A percentile compares a stretch with the other conserved stretches of the same genome.
Evolutionary conservation across 2,329 filamentous ascomycete species (phyloP).

Genomic region (Chlorencoelia australis): DNA sequence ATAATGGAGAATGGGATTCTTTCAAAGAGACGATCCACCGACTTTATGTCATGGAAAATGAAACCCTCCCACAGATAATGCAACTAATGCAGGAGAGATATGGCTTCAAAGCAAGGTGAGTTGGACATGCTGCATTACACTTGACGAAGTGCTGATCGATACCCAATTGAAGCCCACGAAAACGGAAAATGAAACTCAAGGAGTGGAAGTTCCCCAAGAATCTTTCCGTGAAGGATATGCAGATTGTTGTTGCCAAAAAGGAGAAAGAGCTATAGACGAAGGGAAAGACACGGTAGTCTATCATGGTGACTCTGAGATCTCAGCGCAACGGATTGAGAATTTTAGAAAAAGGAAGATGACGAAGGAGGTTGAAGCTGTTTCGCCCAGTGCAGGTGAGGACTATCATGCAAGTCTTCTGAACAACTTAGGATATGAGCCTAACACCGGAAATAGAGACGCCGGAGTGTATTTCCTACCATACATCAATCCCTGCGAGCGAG

Average conservation of each 20-base stretch:
- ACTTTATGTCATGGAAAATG: neutral
- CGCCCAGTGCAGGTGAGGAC: conserved; percentile 2
- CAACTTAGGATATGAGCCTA: no score
- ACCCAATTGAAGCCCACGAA: neutral
- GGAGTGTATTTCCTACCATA: no score
- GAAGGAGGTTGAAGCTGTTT: neutral
- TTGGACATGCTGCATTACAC: neutral
- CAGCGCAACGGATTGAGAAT: neutral
- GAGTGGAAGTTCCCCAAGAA: conserved; percentile 7
- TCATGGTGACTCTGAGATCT: neutral
- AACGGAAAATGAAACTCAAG: conserved; percentile 7
- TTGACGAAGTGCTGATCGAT: neutral
- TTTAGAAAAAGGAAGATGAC: conserved; percentile 2
- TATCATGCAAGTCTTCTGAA: no score
- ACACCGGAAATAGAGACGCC: no score
- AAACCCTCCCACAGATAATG: neutral
- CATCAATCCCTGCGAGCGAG: no score
- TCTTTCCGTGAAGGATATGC: conserved; percentile 2
- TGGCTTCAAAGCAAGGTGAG: conserved; percentile 17
- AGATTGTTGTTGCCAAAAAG: conserved; percentile 2
- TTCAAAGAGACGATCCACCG: neutral
- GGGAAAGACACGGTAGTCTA: conserved; percentile 1
- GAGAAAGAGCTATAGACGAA: neutral
- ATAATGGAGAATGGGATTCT: conserved; percentile 1
- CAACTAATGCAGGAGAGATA: conserved; percentile 31